Base-by-base conservation (phyloP, 352 stramenopile genomes). In the Poterioochromonas sp. region DNA sequence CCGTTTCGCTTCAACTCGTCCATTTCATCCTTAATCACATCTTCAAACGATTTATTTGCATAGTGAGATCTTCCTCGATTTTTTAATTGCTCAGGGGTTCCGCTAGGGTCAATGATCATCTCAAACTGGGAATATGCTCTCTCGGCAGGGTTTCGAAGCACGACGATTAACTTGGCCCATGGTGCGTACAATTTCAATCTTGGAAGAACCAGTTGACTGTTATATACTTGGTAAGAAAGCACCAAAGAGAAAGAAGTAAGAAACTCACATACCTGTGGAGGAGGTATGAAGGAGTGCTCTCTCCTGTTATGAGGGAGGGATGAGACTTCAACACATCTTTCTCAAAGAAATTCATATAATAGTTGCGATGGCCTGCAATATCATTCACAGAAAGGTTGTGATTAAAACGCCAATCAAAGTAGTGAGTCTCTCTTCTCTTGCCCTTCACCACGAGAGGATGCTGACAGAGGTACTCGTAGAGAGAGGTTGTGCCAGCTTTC, bases 381-480 rank as follows among this genome's bases (percentile, higher is more conserved):
- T 78, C 64, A 68, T 53, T 53, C 43, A 37, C 40, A 18, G 54
- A 20, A 29, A 80, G 29, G 49, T 81, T 47, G 37, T 79, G 83
- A 81, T 97, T 92, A 93, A 94, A 99, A 51, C 94, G 87, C 94
- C 94, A 98, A 84, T 99, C 94, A 35, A 99, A 95, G 82, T 96
- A 98, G 84, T 99, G 95, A 20, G 95, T 97, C 87, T 98, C 95
- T 77, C 90, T 81, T 62, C 93, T 86, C 84, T 91, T 91, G 1
- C 92, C 90, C 39, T 88, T 83, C 60, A 94, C 85, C 26, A 97
- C 89, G 62, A 97, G 89, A 41, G 97, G 93, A 83, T 99, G 95
- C 83, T 98, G 91, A 63, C 87, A 92, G 41, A 98, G 91, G 85
- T 97, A 98, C 82, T 98, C 93, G 83, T 98, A 98, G 0, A 99